Percentiles rank a stretch among this genome's conserved stretches.
Evolutionary conservation across 495 filamentous ascomycete genomes (phyloP).

Genomic region (Penicillium crystallinum): DNA sequence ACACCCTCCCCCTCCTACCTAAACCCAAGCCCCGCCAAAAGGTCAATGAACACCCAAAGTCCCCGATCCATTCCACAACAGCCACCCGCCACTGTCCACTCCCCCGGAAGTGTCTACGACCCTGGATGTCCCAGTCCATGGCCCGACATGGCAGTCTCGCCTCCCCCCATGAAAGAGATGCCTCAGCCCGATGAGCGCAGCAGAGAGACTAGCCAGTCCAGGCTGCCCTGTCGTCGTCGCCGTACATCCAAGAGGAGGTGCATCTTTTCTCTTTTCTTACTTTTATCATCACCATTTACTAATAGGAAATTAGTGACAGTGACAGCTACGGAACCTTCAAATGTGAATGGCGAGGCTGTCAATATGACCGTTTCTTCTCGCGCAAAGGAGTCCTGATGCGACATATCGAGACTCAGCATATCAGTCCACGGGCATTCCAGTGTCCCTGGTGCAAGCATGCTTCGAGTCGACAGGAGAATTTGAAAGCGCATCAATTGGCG

Average conservation of each 20-base stretch:
- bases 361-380: constrained; percentile 1
- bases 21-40: not conserved
- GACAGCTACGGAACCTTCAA: not conserved
- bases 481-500: not conserved
- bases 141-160: not conserved
- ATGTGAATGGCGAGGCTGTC: constrained; percentile 2
- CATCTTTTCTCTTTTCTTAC: not conserved
- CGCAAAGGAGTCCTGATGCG: constrained; percentile 4
- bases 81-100: not conserved
- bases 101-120: not conserved
- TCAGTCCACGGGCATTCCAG: not conserved
- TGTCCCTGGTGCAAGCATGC: constrained; percentile 1
- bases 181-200: not conserved
- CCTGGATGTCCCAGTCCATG: not conserved
- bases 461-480: constrained; percentile 1
- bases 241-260: not conserved
- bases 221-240: not conserved
- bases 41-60: not conserved
- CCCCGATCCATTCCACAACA: not conserved
- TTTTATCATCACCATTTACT: not conserved
- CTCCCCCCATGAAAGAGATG: not conserved
- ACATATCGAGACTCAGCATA: constrained; percentile 3
- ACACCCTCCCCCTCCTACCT: not conserved
- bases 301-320: not conserved
- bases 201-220: not conserved